Base-by-base conservation (phyloP, 1,284 basidiomycete genomes). In the Tylopilus sp. region DNA sequence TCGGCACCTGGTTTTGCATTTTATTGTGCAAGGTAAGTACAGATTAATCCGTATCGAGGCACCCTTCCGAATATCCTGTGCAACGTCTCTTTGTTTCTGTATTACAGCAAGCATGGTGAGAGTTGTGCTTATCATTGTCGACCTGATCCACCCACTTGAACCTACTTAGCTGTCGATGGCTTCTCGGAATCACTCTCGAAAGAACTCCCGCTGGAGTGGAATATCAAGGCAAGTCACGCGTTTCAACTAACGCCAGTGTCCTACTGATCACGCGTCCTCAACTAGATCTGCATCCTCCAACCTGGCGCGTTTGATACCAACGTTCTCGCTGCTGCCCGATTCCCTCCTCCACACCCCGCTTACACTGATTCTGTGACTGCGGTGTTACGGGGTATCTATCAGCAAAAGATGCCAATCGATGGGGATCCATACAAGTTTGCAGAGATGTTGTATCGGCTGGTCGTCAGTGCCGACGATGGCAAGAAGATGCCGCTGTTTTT, bases 21-120 rank as follows among this genome's bases (percentile, higher is more conserved):
- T 47, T 56, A 56, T 26, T 25, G n/a, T 43, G 54, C 61, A 14
- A 61, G 53, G 44, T 53, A 31, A 46, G 48, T 39, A 25, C 24
- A 4, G 25, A 22, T 33, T 5, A 1, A 9, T 24, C 9, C n/a
- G 4, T 36, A 9, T 24, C 17, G 4, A n/a, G n/a, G n/a, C n/a
- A n/a, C 7, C 28, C 7, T 33, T 33, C 7, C 32, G 32, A 6
- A 7, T 6, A 33, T 17, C 32, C 9, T 14, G 32, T 33, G n/a
- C 17, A 5, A 26, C 22, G 17, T 15, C 2, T 43, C 3, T 22
- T 49, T 14, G 15, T 31, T 8, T 7, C n/a, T n/a, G n/a, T n/a
- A n/a, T n/a, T n/a, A n/a, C 6, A 55, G 57, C 9, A 62, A 62
- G 20, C 60, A 64, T 29, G 59, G 54, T 64, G 24, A 57, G 53